These are phyloP conservation scores for Acanthamoeba culbertsoni DNA, from an alignment of 208 protist species.

Conservation along the genomic window DNA sequence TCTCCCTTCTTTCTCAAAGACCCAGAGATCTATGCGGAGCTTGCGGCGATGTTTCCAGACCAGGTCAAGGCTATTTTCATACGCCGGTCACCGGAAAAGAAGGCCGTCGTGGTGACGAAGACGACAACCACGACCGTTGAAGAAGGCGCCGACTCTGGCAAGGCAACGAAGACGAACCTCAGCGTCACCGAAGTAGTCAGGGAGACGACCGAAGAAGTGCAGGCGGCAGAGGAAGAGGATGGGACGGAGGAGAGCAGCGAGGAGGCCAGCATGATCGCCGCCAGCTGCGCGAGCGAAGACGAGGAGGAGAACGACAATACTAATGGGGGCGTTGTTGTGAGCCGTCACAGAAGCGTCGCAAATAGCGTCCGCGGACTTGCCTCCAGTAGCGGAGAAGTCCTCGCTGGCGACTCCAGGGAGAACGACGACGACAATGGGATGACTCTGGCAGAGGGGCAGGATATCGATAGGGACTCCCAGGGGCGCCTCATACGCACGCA, in stretches of 20 bases:
- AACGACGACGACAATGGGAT: neutral
- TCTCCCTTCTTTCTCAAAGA: neutral
- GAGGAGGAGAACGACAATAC: neutral
- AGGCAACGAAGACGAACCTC: neutral
- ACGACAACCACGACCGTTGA: neutral
- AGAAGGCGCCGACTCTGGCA: neutral
- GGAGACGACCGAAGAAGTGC: neutral
- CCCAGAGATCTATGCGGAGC: slow-evolving; percentile 52
- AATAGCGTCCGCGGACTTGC: neutral
- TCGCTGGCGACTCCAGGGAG: neutral
- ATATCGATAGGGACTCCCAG: neutral
- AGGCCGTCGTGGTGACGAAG: neutral
- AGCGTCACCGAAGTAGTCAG: neutral
- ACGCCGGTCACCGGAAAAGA: neutral
- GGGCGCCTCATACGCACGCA: neutral
- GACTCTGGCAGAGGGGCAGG: neutral
- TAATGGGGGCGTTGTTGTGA: too few relatives aligned
- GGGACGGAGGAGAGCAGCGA: neutral
- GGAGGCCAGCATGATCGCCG: slow-evolving; percentile 24
- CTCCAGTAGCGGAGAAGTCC: neutral
- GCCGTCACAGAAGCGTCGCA: neutral
- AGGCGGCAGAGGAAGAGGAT: neutral
- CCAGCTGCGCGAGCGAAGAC: neutral
- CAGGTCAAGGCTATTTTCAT: slow-evolving; percentile 61
- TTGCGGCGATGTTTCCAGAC: neutral